Conservation (phyloP, 371 early-diverging fungal genomes). For the Umbelopsis sp. region DNA sequence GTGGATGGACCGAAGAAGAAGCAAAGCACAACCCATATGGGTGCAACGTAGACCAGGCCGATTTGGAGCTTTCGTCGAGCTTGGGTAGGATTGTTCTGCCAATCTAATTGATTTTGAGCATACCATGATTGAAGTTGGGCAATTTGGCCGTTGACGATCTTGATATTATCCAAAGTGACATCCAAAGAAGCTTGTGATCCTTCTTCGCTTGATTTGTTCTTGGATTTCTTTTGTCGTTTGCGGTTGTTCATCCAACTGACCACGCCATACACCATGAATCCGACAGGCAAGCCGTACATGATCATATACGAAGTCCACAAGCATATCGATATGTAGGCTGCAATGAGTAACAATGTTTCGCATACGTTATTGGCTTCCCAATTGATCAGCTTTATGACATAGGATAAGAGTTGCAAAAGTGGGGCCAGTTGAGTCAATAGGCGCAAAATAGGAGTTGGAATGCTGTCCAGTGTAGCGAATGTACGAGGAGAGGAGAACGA, state of each 20-base stretch:
- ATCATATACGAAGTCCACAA: conserved; percentile 39
- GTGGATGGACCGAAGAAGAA: conserved; percentile 28
- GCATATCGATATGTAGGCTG: conserved; percentile 5
- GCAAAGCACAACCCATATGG: conserved; percentile 35
- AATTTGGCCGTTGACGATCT: conserved; percentile 31
- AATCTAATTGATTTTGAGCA: neutral
- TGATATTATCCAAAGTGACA: conserved; percentile 41
- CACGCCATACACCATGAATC: conserved; percentile 3
- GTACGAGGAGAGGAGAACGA: conserved; percentile 46
- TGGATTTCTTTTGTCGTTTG: conserved; percentile 28
- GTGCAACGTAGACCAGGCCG: conserved; percentile 34
- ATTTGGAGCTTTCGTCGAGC: conserved; percentile 19
- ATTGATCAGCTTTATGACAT: conserved; percentile 25
- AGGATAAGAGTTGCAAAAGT: conserved; percentile 21
- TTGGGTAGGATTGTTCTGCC: conserved; percentile 2
- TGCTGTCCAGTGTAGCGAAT: conserved; percentile 40
- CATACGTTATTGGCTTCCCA: conserved; percentile 29
- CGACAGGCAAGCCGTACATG: conserved; percentile 26
- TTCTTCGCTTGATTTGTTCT: conserved; percentile 34
- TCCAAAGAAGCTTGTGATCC: conserved; percentile 46
- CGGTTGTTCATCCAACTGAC: conserved; percentile 21
- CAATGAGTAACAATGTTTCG: conserved; percentile 6
- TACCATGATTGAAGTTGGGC: conserved; percentile 19
- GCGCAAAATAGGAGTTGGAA: conserved; percentile 44
- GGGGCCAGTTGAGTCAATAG: conserved; percentile 38